Percentiles rank a stretch among this genome's conserved stretches.
These are phyloP conservation scores for Trichoderma breve DNA, from an alignment of 2,329 filamentous ascomycete genomes.

Conservation along the genomic window DNA sequence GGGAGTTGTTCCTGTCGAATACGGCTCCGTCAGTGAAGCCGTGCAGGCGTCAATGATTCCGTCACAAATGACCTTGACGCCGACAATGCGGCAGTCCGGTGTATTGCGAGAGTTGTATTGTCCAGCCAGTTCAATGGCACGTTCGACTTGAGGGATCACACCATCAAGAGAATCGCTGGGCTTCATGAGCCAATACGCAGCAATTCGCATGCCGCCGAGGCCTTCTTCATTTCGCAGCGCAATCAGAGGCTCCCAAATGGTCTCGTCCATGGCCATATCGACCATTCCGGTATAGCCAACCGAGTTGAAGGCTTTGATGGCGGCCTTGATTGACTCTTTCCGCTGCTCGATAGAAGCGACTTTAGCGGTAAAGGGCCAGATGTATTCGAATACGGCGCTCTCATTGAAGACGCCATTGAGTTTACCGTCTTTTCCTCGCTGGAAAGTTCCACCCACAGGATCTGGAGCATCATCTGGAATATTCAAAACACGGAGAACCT, in stretches of 20 bases:
- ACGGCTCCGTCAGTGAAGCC: constrained; percentile 58
- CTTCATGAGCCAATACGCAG: constrained; percentile 57
- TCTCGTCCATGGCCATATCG: constrained; percentile 62
- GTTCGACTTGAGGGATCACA: constrained; percentile 48
- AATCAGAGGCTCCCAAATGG: constrained; percentile 51
- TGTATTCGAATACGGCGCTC: constrained; percentile 50
- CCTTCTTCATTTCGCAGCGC: constrained; percentile 41
- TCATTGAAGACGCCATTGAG: constrained; percentile 52
- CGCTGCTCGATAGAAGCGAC: constrained; percentile 49
- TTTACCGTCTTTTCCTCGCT: constrained; percentile 47
- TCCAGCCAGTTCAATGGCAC: constrained; percentile 45
- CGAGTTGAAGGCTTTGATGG: constrained; percentile 48
- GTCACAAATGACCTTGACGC: constrained; percentile 64
- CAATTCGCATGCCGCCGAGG: constrained; percentile 42
- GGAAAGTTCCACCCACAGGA: constrained; percentile 52
- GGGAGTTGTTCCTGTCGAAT: constrained; percentile 46
- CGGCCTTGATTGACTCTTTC: constrained; percentile 47
- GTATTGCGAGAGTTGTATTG: constrained; percentile 36
- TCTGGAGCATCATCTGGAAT: constrained; percentile 43
- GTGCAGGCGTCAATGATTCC: constrained; percentile 66
- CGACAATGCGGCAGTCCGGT: constrained; percentile 50
- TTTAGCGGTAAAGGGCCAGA: constrained; percentile 54
- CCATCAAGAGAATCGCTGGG: constrained; percentile 42
- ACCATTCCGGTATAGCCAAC: constrained; percentile 55
- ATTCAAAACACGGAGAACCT: constrained; percentile 40